Conservation (phyloP, 1,284 basidiomycete species). For the Xerocomus amazonicus region DNA sequence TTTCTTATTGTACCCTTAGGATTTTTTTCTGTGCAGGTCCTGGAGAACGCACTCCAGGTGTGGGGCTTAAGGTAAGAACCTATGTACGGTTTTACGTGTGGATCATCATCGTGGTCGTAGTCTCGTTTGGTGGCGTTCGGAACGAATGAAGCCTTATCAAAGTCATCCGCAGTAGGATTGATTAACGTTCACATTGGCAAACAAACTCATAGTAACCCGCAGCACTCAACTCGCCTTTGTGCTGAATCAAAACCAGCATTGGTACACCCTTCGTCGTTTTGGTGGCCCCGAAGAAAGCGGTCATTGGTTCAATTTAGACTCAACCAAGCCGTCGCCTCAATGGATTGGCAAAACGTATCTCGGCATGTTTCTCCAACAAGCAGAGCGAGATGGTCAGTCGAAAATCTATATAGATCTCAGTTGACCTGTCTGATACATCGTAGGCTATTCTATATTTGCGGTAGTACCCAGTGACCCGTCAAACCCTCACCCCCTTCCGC, state of each 20-base stretch:
- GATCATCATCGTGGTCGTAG: conserved; percentile 29
- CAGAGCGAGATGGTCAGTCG: conserved; percentile 71
- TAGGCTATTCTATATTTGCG: conserved; percentile 89
- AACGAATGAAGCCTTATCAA: conserved; percentile 76
- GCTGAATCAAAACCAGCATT: conserved; percentile 83
- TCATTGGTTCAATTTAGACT: conserved; percentile 93
- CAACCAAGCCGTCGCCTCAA: conserved; percentile 66
- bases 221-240: conserved; percentile 87
- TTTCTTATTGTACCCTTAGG: conserved; percentile 40
- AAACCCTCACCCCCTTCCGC: conserved; percentile 49
- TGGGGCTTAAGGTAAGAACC: conserved; percentile 71
- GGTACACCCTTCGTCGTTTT: conserved; percentile 87
- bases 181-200: conserved; percentile 6
- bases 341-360: conserved; percentile 85
- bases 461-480: conserved; percentile 56
- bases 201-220: conserved; percentile 11
- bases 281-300: conserved; percentile 53
- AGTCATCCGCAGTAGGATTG: conserved; percentile 69
- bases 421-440: conserved; percentile 2
- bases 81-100: conserved; percentile 2
- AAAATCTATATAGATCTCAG: not conserved
- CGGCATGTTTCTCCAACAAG: conserved; percentile 82
- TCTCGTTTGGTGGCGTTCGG: conserved; percentile 81
- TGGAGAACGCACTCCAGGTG: conserved; percentile 77
- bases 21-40: conserved; percentile 83